Conservation (phyloP, 129 eudicot species). For the Artemisia annua region DNA sequence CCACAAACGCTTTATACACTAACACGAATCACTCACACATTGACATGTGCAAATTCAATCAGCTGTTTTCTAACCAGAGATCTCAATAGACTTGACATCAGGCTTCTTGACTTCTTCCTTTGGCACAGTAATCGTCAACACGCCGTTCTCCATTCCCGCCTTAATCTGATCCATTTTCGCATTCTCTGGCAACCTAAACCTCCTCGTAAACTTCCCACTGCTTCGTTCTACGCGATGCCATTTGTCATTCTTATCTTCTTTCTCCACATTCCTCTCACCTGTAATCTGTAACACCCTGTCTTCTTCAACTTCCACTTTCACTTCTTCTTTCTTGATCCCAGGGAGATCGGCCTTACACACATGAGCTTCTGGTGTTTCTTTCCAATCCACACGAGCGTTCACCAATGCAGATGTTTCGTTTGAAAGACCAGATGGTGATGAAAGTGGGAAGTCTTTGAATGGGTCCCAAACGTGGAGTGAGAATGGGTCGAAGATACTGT, state of each 20-base stretch:
- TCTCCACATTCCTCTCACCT: constrained; percentile 46
- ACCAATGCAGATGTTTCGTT: constrained; percentile 14
- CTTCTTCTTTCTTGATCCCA: constrained; percentile 41
- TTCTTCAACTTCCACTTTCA: constrained; percentile 41
- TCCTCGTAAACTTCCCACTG: constrained; percentile 44
- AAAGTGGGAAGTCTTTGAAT: not conserved
- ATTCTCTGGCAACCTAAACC: constrained; percentile 49
- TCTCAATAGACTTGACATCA: constrained; percentile 28
- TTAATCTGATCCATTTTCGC: constrained; percentile 40
- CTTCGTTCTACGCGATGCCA: constrained; percentile 24
- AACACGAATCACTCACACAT: too few relatives aligned
- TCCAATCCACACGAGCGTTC: constrained; percentile 36
- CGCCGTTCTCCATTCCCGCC: constrained; percentile 45
- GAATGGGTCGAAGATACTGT: not conserved
- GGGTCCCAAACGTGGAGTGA: not conserved
- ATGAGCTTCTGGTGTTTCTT: constrained; percentile 40
- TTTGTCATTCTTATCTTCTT: constrained; percentile 47
- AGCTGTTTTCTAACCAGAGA: constrained; percentile 27
- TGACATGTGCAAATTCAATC: not conserved
- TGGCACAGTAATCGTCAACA: constrained; percentile 40
- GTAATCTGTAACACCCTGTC: constrained; percentile 37
- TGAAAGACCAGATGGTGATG: not conserved
- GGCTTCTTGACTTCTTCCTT: constrained; percentile 44
- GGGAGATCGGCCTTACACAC: constrained; percentile 43
- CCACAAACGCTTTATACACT: too few relatives aligned